phyloP scores from a whole-genome alignment of 2,329 filamentous ascomycete genomes.

The Eutypa lata region DNA sequence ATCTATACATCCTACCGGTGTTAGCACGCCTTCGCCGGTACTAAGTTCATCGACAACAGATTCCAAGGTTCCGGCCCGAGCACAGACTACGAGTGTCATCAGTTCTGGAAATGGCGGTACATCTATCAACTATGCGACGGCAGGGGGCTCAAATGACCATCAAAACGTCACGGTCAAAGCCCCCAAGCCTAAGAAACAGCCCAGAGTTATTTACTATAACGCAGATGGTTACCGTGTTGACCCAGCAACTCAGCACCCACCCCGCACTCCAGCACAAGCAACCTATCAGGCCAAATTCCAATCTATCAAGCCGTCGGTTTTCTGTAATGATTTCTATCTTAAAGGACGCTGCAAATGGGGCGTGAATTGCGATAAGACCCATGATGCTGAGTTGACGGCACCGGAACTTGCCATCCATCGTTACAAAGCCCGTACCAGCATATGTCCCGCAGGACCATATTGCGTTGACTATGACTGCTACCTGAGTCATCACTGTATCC shows the following conservation, averaged over 20 bases:
- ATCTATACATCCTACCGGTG: slow-evolving; percentile 7
- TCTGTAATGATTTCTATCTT: slow-evolving; percentile 33
- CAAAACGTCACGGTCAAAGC: slow-evolving; percentile 31
- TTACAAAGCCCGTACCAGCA: slow-evolving; percentile 32
- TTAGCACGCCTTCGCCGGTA: slow-evolving; percentile 10
- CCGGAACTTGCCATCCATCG: slow-evolving; percentile 32
- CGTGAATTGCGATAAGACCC: slow-evolving; percentile 28
- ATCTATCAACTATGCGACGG: slow-evolving; percentile 32
- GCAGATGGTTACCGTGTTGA: slow-evolving; percentile 28
- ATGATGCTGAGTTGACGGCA: slow-evolving; percentile 26
- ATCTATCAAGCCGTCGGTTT: slow-evolving; percentile 26
- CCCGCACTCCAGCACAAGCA: slow-evolving; percentile 25
- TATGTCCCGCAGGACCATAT: slow-evolving; percentile 28
- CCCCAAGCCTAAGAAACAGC: slow-evolving; percentile 28
- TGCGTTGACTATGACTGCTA: slow-evolving; percentile 32
- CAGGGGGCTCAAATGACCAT: slow-evolving; percentile 26
- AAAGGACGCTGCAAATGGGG: slow-evolving; percentile 28
- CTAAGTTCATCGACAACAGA: slow-evolving; percentile 10
- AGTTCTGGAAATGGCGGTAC: slow-evolving; percentile 32
- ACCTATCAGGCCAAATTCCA: slow-evolving; percentile 30
- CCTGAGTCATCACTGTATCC: slow-evolving; percentile 31
- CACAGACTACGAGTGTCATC: slow-evolving; percentile 21
- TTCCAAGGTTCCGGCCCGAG: slow-evolving; percentile 2
- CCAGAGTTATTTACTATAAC: slow-evolving; percentile 29
- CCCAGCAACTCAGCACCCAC: slow-evolving; percentile 27